Evolutionary conservation across 1,284 basidiomycete species (phyloP).

Genomic region (Irpex rosettiformis): DNA sequence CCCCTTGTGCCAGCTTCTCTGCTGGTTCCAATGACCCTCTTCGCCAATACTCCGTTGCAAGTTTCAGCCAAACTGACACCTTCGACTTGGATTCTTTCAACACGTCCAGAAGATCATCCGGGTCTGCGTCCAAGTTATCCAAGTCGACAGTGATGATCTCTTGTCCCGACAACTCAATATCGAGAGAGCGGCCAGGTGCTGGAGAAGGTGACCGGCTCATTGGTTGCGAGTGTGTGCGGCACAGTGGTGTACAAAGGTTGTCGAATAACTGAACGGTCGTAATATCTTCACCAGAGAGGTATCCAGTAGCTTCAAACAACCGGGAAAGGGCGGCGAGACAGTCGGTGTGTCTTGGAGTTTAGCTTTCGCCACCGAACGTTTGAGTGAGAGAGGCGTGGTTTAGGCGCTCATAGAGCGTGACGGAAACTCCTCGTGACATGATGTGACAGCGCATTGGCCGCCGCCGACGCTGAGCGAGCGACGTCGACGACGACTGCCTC

Average conservation of each 20-base stretch:
- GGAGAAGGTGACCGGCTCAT: slow-evolving; percentile 27
- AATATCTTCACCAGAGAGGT: too few species aligned
- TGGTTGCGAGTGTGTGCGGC: background rate
- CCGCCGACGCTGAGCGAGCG: background rate
- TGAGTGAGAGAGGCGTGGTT: too few species aligned
- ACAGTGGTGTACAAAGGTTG: background rate
- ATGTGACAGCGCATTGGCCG: background rate
- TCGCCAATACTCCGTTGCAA: slow-evolving; percentile 78
- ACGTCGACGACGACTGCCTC: background rate
- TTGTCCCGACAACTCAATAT: slow-evolving; percentile 72
- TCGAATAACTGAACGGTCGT: background rate
- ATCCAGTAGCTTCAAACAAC: too few species aligned
- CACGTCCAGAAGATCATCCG: slow-evolving; percentile 69
- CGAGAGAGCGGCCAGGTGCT: slow-evolving; percentile 30
- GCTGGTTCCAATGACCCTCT: slow-evolving; percentile 65
- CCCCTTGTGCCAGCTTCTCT: slow-evolving; percentile 61
- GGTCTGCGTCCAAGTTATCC: slow-evolving; percentile 70
- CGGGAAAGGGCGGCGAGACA: background rate
- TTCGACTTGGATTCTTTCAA: slow-evolving; percentile 66
- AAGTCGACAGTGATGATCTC: slow-evolving; percentile 80
- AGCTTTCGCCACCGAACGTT: background rate
- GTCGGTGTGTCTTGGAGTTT: background rate
- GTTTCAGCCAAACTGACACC: slow-evolving; percentile 70
- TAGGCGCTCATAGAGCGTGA: background rate
- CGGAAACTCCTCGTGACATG: background rate